phyloP scores from a whole-genome alignment of 1,284 basidiomycete species.

The Cutaneotrichosporon cavernicola region DNA sequence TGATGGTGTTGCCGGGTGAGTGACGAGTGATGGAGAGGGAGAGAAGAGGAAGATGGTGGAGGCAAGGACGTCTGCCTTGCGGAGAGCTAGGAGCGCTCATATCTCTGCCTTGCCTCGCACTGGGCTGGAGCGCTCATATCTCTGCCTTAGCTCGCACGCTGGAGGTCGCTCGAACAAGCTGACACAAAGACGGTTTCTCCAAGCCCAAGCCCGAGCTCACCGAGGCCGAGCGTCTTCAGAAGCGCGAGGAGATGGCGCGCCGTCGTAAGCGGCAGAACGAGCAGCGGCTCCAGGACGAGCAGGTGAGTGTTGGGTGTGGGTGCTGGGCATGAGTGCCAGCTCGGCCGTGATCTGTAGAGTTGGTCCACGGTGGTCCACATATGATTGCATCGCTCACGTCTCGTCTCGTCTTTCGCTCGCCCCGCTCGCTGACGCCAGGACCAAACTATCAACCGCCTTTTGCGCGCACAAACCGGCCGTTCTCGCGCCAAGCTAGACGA shows the following conservation, averaged over 20 bases:
- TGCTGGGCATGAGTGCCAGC: neutral
- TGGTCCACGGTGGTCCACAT: too few relatives aligned
- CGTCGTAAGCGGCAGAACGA: slow-evolving; percentile 81
- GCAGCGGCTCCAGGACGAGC: slow-evolving; percentile 89
- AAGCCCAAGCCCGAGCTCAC: slow-evolving; percentile 68
- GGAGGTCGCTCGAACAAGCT: neutral
- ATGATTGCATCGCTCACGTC: neutral
- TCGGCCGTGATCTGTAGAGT: too few relatives aligned
- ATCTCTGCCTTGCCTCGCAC: too few relatives aligned
- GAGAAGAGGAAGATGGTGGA: too few relatives aligned
- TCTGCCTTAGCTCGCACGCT: too few relatives aligned
- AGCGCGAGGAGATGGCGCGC: slow-evolving; percentile 79
- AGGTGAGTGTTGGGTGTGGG: slow-evolving; percentile 57
- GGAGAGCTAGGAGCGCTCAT: too few relatives aligned
- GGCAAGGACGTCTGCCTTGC: too few relatives aligned
- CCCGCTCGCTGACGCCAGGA: slow-evolving; percentile 38
- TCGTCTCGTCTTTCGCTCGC: neutral
- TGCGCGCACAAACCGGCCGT: slow-evolving; percentile 75
- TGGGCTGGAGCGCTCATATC: too few relatives aligned
- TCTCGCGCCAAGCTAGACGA: slow-evolving; percentile 65
- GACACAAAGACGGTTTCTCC: slow-evolving; percentile 57
- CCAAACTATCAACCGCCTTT: slow-evolving; percentile 84
- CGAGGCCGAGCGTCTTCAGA: slow-evolving; percentile 74
- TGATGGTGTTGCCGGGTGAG: slow-evolving; percentile 37
- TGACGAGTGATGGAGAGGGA: neutral